Base-by-base conservation (phyloP, 2,329 filamentous ascomycete genomes). In the Pyrenophora seminiperda region DNA sequence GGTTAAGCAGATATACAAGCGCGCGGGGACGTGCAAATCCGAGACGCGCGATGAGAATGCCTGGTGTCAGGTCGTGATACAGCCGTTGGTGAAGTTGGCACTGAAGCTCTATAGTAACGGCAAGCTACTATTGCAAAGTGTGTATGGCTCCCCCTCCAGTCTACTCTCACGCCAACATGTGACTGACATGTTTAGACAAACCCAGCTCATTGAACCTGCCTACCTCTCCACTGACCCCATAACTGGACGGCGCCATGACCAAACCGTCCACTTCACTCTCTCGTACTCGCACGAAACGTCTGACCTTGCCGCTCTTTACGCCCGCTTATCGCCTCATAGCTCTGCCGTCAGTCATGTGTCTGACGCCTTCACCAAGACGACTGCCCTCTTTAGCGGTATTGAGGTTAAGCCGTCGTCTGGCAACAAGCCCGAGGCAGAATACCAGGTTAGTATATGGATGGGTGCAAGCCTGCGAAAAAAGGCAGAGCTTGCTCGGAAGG, bases 31-130 rank as follows among this genome's bases (percentile, higher is more conserved):
- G n/a, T 52, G 41, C 43, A 15, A 51, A 27, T n/a, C 14, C 14
- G 41, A 20, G 24, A 47, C 42, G 9, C 47, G 47, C n/a, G 47
- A 57, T 20, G 51, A 57, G 36, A 57, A 52, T 27, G 51, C 51
- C 13, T 57, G 47, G 54, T 49, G 43, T 32, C 10, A 32, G 6
- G 47, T 51, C 5, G 51, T 57, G 15, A 14, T 57, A n/a, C 17
- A 29, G 41, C 54, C 44, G 36, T 19, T 52, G 30, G 31, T 57
- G 20, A 47, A 22, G 34, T 43, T 54, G 4, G 54, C 51, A 24
- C 14, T 57, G 10, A 15, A 41, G 33, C 17, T 57, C 15, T 37
- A 53, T 7, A 42, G 24, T 5, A 43, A 50, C 17, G 54, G 34
- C 20, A 50, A 49, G 43, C 30, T 56, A 22, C 45, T 11, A 22